phyloP scores from a whole-genome alignment of 139 green algal species.

The Nannochloris sp. region DNA sequence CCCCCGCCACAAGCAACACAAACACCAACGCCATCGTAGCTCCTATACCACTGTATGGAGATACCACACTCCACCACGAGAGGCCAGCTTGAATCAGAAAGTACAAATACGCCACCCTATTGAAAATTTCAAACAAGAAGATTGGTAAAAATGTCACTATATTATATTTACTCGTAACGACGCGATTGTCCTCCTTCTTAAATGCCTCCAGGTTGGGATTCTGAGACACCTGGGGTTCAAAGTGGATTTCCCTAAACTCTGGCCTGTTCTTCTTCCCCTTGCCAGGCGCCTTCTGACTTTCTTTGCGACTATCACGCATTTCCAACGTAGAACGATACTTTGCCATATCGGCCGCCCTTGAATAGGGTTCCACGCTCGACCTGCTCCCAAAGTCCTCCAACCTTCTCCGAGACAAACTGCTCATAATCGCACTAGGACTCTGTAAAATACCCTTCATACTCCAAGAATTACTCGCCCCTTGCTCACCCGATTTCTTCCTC shows the following conservation, averaged over 20 bases:
- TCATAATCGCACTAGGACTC: constrained; percentile 2
- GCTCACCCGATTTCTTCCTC: neutral
- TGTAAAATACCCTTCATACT: neutral
- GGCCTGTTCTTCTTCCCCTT: neutral
- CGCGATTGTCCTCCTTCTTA: constrained; percentile 35
- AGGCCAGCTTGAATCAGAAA: constrained; percentile 58
- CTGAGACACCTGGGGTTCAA: neutral
- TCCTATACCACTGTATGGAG: constrained; percentile 38
- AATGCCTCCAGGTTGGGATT: neutral
- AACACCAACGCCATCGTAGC: constrained; percentile 47
- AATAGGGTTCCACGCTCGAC: constrained; percentile 18
- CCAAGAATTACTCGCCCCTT: neutral
- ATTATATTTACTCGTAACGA: constrained; percentile 74
- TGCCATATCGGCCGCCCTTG: constrained; percentile 12
- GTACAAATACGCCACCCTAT: constrained; percentile 72
- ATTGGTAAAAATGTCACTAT: constrained; percentile 66
- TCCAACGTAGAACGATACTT: constrained; percentile 5
- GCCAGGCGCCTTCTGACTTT: neutral
- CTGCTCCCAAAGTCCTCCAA: neutral
- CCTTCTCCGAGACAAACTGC: neutral
- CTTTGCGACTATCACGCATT: constrained; percentile 3
- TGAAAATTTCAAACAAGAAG: constrained; percentile 71
- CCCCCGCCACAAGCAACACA: constrained; percentile 43
- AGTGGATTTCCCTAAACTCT: constrained; percentile 14
- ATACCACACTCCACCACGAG: constrained; percentile 43